Base-by-base conservation (phyloP, 2,329 filamentous ascomycete species). In the Aspergillus hortae region DNA sequence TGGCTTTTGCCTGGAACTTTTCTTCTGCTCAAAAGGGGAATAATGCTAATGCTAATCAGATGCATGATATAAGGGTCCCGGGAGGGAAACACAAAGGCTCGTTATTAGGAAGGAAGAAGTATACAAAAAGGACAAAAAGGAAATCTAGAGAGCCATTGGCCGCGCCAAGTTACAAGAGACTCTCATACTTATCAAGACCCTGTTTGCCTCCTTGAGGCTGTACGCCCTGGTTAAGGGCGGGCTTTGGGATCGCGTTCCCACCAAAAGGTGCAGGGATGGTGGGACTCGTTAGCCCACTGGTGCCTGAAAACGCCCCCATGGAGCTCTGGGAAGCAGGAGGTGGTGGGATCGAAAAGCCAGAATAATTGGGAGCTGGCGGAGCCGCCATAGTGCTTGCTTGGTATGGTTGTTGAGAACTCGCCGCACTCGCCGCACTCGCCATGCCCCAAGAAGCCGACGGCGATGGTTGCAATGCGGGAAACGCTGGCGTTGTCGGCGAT, bases 151-250 rank as follows among this genome's bases (percentile, higher is more conserved):
- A 45, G n/a, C 43, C 27, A 33, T n/a, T 23, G 21, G 25, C n/a
- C 40, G 11, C 15, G n/a, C 36, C 30, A 15, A 25, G 44, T 64
- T 58, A 83, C 53, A 83, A 61, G 56, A 83, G 70, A 65, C 80
- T 83, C 58, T 82, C 78, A 62, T 78, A 83, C 54, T 78, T 80
- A 65, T 82, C 80, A 52, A 83, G 61, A 1, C 79, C 80, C 50
- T 67, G 65, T 72, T 55, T 61, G 69, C 48, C 53, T 52, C 40
- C 58, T 54, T 15, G 62, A 55, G 46, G 64, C 59, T n/a, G 57
- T 49, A 50, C 51, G 48, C 59, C 60, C 21, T 60, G 60, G 27
- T 61, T 33, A 54, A 56, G 40, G 69, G 66, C 41, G 66, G 56
- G 30, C 55, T 54, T 9, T 59, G 52, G 15, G 2, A 59, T 49